phyloP scores from a whole-genome alignment of 2,329 filamentous ascomycete genomes.

The Penicillium corylophilum region DNA sequence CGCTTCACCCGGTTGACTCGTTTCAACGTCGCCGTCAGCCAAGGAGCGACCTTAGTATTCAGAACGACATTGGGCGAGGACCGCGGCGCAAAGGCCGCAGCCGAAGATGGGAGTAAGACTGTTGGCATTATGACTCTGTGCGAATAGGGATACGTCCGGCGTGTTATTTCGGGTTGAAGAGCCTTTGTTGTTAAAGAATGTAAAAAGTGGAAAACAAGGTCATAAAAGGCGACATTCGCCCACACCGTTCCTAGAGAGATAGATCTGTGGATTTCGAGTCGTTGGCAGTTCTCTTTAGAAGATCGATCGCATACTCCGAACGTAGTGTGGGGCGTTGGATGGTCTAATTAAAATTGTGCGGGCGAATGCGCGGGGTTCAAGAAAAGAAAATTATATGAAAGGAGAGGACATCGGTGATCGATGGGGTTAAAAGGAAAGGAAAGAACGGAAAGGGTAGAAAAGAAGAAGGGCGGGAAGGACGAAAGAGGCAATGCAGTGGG shows the following conservation, averaged over 20 bases:
- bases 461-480: conserved; percentile 19
- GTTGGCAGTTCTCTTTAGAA: conserved; percentile 4
- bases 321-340: conserved; percentile 4
- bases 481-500: conserved; percentile 16
- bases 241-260: conserved; percentile 25
- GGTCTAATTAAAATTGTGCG: conserved; percentile 29
- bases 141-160: conserved; percentile 49
- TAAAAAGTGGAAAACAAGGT: conserved; percentile 22
- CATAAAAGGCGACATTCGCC: conserved; percentile 43
- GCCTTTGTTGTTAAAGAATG: conserved; percentile 46
- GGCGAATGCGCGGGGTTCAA: conserved; percentile 34
- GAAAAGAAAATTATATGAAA: conserved; percentile 27
- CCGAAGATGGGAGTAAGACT: conserved; percentile 89
- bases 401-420: conserved; percentile 22
- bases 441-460: conserved; percentile 10
- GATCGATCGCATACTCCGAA: conserved; percentile 18
- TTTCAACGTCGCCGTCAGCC: conserved; percentile 95
- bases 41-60: conserved; percentile 87
- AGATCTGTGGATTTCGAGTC: background rate
- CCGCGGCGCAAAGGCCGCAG: conserved; percentile 91
- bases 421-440: conserved; percentile 12
- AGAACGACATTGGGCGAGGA: conserved; percentile 94
- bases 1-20: conserved; percentile 96
- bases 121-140: conserved; percentile 75
- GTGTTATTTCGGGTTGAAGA: conserved; percentile 28